A percentile compares a stretch with the other conserved stretches of the same genome.
phyloP scores from a whole-genome alignment of 441 rosid species.

The Melastoma candidum region DNA sequence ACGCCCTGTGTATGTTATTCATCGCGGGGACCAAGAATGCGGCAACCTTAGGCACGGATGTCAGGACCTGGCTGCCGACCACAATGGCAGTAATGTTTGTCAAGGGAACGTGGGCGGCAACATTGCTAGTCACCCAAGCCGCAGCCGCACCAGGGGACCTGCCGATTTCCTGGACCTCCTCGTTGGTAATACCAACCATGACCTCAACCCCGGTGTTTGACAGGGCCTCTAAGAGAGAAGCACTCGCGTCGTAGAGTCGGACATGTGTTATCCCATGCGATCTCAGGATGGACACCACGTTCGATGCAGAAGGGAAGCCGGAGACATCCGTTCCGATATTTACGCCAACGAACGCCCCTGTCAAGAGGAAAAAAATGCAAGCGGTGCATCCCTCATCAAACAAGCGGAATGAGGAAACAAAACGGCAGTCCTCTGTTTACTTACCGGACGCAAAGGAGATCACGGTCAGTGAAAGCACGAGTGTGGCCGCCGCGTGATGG shows the following conservation, averaged over 20 bases:
- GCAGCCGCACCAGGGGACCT: conserved; percentile 71
- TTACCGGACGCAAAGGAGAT: too few species aligned
- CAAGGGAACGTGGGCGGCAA: conserved; percentile 70
- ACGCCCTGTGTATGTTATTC: conserved; percentile 72
- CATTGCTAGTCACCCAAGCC: conserved; percentile 73
- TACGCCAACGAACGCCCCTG: conserved; percentile 78
- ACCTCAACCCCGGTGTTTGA: conserved; percentile 71
- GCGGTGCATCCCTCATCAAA: too few species aligned
- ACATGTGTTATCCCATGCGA: conserved; percentile 62
- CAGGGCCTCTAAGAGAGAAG: conserved; percentile 78
- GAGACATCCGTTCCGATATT: conserved; percentile 79
- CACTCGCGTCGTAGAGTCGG: conserved; percentile 75
- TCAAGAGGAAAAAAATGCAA: not conserved
- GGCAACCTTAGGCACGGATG: conserved; percentile 61
- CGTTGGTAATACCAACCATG: conserved; percentile 67
- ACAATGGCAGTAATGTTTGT: conserved; percentile 89
- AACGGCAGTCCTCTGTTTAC: too few species aligned
- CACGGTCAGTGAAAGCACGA: too few species aligned
- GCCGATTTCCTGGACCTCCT: conserved; percentile 69
- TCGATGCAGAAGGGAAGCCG: conserved; percentile 56
- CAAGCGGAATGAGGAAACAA: too few species aligned
- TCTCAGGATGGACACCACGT: conserved; percentile 44
- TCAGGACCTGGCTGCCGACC: conserved; percentile 87
- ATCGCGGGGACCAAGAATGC: conserved; percentile 65
- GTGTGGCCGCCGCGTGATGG: too few species aligned